These are phyloP conservation scores for Thuja plicata DNA, from an alignment of 83 land plant genomes.

Conservation along the genomic window DNA sequence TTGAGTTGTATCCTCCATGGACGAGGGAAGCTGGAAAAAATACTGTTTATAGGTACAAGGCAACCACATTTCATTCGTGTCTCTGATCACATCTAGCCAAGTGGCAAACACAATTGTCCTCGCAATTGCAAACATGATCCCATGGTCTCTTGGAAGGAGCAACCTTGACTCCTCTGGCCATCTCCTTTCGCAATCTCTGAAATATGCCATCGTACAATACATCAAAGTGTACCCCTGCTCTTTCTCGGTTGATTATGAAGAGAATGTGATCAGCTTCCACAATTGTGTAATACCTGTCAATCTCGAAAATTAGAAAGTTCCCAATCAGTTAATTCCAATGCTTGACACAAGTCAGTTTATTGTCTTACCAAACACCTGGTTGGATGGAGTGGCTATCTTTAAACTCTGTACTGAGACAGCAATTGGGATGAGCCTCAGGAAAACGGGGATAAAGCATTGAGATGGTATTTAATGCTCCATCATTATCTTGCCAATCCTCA, in stretches of 20 bases:
- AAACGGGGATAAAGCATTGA: constrained; percentile 88
- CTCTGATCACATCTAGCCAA: constrained; percentile 1
- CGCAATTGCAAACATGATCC: not conserved
- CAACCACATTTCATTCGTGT: not conserved
- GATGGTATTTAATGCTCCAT: constrained; percentile 95
- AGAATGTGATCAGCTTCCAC: constrained; percentile 91
- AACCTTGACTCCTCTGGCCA: constrained; percentile 27
- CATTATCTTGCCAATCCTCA: constrained; percentile 98
- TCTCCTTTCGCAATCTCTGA: constrained; percentile 84
- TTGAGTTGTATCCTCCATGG: not conserved
- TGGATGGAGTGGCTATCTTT: constrained; percentile 66
- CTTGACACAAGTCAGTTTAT: constrained; percentile 17
- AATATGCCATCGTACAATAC: constrained; percentile 87
- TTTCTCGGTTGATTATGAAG: constrained; percentile 80
- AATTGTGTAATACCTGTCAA: constrained; percentile 86
- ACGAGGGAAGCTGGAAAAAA: not conserved
- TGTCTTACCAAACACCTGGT: constrained; percentile 89
- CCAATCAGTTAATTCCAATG: not conserved
- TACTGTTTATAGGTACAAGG: constrained; percentile 1
- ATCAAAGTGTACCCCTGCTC: constrained; percentile 95
- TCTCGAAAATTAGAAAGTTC: not conserved
- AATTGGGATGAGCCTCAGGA: constrained; percentile 73
- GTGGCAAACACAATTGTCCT: constrained; percentile 10
- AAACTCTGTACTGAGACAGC: constrained; percentile 45
- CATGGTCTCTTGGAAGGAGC: not conserved